Base-by-base conservation (phyloP, 2,329 filamentous ascomycete genomes). In the Exophiala oligosperma region DNA sequence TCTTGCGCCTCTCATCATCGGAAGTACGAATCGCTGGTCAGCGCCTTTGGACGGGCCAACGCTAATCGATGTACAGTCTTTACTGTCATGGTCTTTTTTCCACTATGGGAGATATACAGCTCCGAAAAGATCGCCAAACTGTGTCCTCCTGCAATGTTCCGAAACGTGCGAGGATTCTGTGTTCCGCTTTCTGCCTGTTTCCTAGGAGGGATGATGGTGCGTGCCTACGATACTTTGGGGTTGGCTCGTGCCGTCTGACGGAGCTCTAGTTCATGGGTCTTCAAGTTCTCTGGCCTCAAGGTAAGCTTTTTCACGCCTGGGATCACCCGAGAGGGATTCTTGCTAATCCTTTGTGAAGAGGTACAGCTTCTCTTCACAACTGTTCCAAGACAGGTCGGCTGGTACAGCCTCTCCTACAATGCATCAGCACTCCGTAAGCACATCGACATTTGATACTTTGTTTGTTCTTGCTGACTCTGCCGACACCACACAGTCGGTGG, bases 211-310 rank as follows among this genome's bases (percentile, higher is more conserved):
- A 8, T 21, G 11, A 24, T 23, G 35, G 23, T 9, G 7, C 24
- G 23, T 5, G 12, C 7, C 9, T 4, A 17, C 35, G 14, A 43
- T 24, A 5, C 14, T 17, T 14, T 6, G 9, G 17, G 26, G 46
- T 29, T 21, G n/a, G 17, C 17, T 21, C 26, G 12, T 35, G 23
- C 6, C n/a, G 6, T 32, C 23, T 35, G 9, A 35, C 32, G 26
- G 26, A 28, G 26, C 7, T 35, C 9, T 35, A 35, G 32, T 41
- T 59, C 14, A 52, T 55, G 28, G 55, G 52, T 53, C 23, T 41
- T 26, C 44, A 46, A 29, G 53, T 50, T 52, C 24, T 59, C 43
- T 59, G 56, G 56, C 56, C 56, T 37, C 56, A 59, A 48, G 46
- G 32, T 35, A 9, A 35, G 32, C 26, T 28, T 28, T 28, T 7